Base-by-base conservation (phyloP, 2,329 filamentous ascomycete species). In the Penicillium verrucosum region DNA sequence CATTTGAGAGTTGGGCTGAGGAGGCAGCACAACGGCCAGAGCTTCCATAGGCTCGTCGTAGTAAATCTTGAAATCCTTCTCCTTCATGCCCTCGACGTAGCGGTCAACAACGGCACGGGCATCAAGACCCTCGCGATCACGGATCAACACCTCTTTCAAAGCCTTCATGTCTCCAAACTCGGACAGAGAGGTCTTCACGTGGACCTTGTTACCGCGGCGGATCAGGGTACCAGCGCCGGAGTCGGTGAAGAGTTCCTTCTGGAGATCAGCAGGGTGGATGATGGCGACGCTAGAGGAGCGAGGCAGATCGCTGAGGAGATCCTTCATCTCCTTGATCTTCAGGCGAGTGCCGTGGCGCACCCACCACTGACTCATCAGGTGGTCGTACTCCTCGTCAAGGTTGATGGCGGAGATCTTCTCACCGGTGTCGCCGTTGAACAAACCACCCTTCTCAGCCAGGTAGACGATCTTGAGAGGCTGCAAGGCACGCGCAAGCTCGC, bases 291-390 rank as follows among this genome's bases (percentile, higher is more conserved):
- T 96, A 18, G 93, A 97, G 55, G 90, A 93, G 67, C 90, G 88
- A 50, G 94, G 94, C 18, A 99, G 85, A 48, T 89, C 88, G 66
- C 91, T 90, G 51, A 99, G 80, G 29, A 99, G 83, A 57, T 96
- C 92, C 81, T 96, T 96, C 78, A 96, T 95, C 79, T 99, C 92
- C 78, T 89, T 90, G 75, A 99, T 97, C 86, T 99, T 99, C 63
- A 97, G 82, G 61, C 92, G 85, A 37, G 93, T 97, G 61, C 94
- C 94, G 72, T 94, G 95, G 70, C 90, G 87, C 75, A 95, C 94
- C 94, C 93, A 99, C 66, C 89, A 86, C 77, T 97, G 91, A 56
- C 86, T 83, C 91, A 97, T 96, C 69, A 97, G 83, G 70, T 90
- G 83, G 57, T 96, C 91, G 69, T 90, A 97, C 78, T 99, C 94